Conservation (phyloP, 495 filamentous ascomycete species). For the Tuber microsphaerosporum region DNA sequence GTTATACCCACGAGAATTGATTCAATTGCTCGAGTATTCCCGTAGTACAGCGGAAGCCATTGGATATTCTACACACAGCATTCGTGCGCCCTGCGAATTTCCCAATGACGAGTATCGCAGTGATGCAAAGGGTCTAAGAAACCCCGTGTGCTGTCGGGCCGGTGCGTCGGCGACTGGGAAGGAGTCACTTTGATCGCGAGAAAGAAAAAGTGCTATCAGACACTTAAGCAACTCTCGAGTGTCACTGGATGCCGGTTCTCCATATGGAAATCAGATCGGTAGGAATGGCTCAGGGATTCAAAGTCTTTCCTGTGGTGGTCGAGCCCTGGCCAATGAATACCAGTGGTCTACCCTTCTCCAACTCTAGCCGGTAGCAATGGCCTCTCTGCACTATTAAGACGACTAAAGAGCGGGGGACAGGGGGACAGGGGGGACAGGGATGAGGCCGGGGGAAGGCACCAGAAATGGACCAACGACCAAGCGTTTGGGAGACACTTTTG, state of each 20-base stretch:
- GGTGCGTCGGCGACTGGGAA: background rate
- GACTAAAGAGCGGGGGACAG: background rate
- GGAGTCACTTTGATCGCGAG: background rate
- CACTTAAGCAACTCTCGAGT: background rate
- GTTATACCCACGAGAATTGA: background rate
- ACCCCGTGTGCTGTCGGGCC: background rate
- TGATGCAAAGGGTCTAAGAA: background rate
- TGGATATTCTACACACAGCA: background rate
- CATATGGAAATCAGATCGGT: background rate
- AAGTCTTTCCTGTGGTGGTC: background rate
- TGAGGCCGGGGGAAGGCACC: background rate
- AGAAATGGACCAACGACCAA: background rate
- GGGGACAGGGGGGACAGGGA: background rate
- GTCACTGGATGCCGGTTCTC: background rate
- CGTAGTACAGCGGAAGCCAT: background rate
- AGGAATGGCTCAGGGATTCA: background rate
- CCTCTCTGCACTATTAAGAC: background rate
- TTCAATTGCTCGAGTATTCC: background rate
- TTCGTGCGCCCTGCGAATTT: background rate
- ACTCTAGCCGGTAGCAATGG: background rate
- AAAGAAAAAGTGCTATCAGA: background rate
- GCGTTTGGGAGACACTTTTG: background rate
- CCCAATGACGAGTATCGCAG: background rate
- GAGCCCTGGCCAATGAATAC: background rate
- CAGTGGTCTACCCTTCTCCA: background rate